Evolutionary conservation across 306 rosid species (phyloP).

Genomic region (Macrotyloma uniflorum): DNA sequence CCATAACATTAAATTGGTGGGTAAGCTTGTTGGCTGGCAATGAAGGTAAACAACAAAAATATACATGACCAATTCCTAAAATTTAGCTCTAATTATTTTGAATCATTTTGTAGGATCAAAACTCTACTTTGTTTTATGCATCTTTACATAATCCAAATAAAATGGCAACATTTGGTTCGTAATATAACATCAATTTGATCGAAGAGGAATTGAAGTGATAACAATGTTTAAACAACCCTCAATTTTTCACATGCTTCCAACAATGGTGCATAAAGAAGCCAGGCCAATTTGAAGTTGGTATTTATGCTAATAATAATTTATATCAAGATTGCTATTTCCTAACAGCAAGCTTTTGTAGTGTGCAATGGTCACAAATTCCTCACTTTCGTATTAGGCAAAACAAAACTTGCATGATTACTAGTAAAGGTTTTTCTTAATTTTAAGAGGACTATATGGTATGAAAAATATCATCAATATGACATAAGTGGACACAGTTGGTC

Average conservation of each 20-base stretch:
- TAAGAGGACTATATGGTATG: conserved; percentile 2
- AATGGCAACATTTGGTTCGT: conserved; percentile 33
- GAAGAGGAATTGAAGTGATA: conserved; percentile 28
- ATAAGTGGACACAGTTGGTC: not conserved
- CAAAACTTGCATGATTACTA: not conserved
- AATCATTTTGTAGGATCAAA: too few species aligned
- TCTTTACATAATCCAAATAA: conserved; percentile 15
- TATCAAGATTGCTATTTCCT: conserved; percentile 35
- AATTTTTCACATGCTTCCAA: conserved; percentile 36
- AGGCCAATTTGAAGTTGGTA: conserved; percentile 27
- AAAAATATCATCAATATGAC: not conserved
- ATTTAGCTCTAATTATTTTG: too few species aligned
- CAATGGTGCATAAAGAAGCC: conserved; percentile 43
- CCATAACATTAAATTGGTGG: too few species aligned
- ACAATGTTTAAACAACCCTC: conserved; percentile 41
- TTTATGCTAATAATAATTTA: conserved; percentile 28
- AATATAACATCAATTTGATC: conserved; percentile 1
- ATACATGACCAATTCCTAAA: too few species aligned
- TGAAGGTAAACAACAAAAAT: too few species aligned
- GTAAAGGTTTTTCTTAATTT: not conserved
- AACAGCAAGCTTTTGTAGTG: conserved; percentile 28
- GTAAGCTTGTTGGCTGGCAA: too few species aligned
- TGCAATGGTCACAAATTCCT: conserved; percentile 44
- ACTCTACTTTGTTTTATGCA: not conserved
- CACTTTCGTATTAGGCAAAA: not conserved